Evolutionary conservation across 140 eudicot genomes (phyloP).

Genomic region (Cichorium intybus): DNA sequence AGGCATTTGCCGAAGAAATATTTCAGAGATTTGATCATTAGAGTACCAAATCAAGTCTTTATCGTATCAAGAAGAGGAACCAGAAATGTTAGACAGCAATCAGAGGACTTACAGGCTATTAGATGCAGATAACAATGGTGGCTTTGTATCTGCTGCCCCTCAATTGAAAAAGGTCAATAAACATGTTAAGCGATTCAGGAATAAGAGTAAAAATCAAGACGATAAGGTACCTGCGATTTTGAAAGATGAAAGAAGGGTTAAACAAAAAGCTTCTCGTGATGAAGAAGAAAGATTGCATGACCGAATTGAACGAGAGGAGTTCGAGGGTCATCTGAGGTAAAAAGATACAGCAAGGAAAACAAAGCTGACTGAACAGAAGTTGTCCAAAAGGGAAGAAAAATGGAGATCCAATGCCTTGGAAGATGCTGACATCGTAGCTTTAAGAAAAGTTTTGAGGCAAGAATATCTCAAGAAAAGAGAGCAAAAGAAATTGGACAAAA

Average conservation of each 20-base stretch:
- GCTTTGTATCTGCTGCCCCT: slow-evolving; percentile 31
- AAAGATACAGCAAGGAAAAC: slow-evolving; percentile 84
- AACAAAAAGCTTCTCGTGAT: slow-evolving; percentile 41
- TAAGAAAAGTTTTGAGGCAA: slow-evolving; percentile 52
- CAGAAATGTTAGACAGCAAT: too few species aligned
- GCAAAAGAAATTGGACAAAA: slow-evolving; percentile 50
- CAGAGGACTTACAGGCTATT: too few species aligned
- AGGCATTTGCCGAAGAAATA: too few species aligned
- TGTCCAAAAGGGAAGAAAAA: slow-evolving; percentile 21
- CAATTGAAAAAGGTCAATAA: too few species aligned
- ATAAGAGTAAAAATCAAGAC: slow-evolving; percentile 50
- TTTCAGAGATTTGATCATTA: too few species aligned
- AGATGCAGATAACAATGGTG: slow-evolving; percentile 17
- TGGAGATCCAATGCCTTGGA: slow-evolving; percentile 12
- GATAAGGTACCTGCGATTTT: slow-evolving; percentile 54
- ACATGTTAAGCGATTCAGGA: slow-evolving; percentile 65
- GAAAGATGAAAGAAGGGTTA: slow-evolving; percentile 56
- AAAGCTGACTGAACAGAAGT: slow-evolving; percentile 33
- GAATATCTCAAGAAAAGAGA: slow-evolving; percentile 62
- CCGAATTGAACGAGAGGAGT: slow-evolving; percentile 83
- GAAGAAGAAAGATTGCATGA: slow-evolving; percentile 95
- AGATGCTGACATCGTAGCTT: slow-evolving; percentile 29
- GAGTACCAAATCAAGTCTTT: too few species aligned
- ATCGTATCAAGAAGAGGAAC: too few species aligned
- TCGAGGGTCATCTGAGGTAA: slow-evolving; percentile 73